Evolutionary conservation across 164 flowering plant species (phyloP).

Genomic region (Nymphaea colorata): DNA sequence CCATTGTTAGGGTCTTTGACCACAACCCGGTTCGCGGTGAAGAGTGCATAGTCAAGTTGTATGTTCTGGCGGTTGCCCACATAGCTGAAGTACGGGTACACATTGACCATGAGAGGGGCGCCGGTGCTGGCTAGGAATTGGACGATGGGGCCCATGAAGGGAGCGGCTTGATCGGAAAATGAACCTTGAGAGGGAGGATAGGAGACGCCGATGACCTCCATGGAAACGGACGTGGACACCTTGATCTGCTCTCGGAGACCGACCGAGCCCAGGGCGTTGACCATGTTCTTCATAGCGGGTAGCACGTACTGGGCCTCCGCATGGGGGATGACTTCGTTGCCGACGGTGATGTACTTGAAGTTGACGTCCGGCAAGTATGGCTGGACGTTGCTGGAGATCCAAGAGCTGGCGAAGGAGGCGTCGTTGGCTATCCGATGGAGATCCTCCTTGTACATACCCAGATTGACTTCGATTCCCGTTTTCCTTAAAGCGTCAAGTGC

Average conservation of each 20-base stretch:
- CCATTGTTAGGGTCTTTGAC: background rate
- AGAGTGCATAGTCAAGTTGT: slow-evolving; percentile 7
- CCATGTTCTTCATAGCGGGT: slow-evolving; percentile 26
- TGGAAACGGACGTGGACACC: slow-evolving; percentile 19
- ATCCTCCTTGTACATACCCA: no score
- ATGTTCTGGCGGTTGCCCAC: slow-evolving; percentile 1
- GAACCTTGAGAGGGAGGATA: slow-evolving; percentile 25
- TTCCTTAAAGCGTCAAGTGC: no score
- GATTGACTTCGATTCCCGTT: no score
- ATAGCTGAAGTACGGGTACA: slow-evolving; percentile 29
- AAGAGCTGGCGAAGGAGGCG: no score
- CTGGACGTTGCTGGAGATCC: slow-evolving; percentile 27
- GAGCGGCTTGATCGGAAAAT: slow-evolving; percentile 1
- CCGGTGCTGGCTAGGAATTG: slow-evolving; percentile 7
- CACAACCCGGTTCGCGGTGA: slow-evolving; percentile 1
- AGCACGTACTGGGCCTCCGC: slow-evolving; percentile 15
- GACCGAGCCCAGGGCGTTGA: slow-evolving; percentile 14
- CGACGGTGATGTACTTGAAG: slow-evolving; percentile 31
- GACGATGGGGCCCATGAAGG: slow-evolving; percentile 14
- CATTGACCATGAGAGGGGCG: slow-evolving; percentile 24
- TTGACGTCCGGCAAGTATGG: slow-evolving; percentile 17
- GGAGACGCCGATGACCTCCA: slow-evolving; percentile 1
- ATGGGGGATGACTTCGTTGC: slow-evolving; percentile 32
- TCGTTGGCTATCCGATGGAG: no score
- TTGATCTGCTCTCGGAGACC: slow-evolving; percentile 17